Conservation (phyloP, 1,139 yeast genomes). For the Schwanniomyces etchellsii region DNA sequence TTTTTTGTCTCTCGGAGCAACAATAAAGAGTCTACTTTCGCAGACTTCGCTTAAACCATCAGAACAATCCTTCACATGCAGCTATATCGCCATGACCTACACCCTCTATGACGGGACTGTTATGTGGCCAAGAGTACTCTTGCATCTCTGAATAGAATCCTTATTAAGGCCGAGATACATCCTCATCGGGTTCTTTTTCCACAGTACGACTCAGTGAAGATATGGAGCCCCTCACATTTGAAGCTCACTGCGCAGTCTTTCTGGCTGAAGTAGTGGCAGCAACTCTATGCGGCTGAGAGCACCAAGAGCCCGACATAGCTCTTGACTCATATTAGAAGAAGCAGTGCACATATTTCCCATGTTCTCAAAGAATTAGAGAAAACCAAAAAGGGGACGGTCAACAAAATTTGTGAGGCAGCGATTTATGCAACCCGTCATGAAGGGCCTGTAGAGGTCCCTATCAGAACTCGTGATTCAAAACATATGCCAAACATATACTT, state of each 20-base stretch:
- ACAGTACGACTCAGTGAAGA: neutral
- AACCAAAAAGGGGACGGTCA: neutral
- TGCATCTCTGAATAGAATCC: neutral
- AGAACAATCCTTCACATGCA: too few relatives aligned
- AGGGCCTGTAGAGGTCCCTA: neutral
- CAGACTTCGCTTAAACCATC: too few relatives aligned
- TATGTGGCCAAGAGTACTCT: neutral
- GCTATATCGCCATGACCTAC: neutral
- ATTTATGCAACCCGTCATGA: neutral
- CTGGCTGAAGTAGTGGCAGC: neutral
- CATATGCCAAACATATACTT: neutral
- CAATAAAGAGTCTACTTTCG: too few relatives aligned
- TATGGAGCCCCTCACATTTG: neutral
- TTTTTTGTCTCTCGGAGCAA: too few relatives aligned
- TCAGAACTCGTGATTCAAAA: neutral
- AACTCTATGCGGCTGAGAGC: neutral
- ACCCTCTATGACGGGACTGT: conserved; percentile 1
- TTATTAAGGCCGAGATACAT: neutral
- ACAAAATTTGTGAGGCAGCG: neutral
- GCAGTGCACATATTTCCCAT: neutral
- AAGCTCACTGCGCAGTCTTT: neutral
- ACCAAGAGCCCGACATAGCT: neutral
- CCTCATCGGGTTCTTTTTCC: neutral
- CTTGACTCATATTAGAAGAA: neutral
- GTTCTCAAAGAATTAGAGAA: neutral